Base-by-base conservation (phyloP, 208 protist species). In the Trichomonas vaginalis region DNA sequence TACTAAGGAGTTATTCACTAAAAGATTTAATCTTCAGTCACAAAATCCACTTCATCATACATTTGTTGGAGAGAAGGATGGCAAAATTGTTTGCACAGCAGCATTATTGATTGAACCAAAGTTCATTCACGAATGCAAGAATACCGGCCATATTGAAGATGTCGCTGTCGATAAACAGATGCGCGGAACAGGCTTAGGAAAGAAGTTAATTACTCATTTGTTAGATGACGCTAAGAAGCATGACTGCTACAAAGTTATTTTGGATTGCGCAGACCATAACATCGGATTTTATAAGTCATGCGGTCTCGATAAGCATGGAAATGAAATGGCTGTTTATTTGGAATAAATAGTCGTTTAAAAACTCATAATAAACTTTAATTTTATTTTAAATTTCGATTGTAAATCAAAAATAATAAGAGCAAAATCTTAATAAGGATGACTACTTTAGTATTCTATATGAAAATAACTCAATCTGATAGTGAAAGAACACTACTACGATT, bases 71-170 rank as follows among this genome's bases (percentile, higher is more conserved):
- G 86, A 92, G 37, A 92, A 45, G 1, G 86, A 92, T 35, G 37
- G 37, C 32, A 96, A 90, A 42, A 96, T 98, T 23, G 95, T 97
- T 17, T 97, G 90, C 27, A 86, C 87, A 70, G 97, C 96, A 40
- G 96, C 97, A n/a, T 70, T 98, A 0, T 48, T 98, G 8, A 39
- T 98, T 40, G 97, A 98, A 70, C 82, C 70, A 27, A 98, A 98
- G 96, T 97, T 98, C 83, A 95, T 98, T 39, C 96, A 97, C 96
- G 95, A 87, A 80, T 92, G 96, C 56, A 49, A 95, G 12, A 83
- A 35, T 10, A 88, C 97, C 95, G 98, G 97, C 12, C 98, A 98
- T 95, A 98, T 98, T 95, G 98, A 98, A 97, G 98, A 98, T 96
- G 96, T 98, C 15, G 98, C 98, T 14, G 97, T 98, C 17, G 96